A percentile compares a stretch with the other conserved stretches of the same genome.
Evolutionary conservation across 495 filamentous ascomycete species (phyloP).

Genomic region (Coniosporium apollinis): DNA sequence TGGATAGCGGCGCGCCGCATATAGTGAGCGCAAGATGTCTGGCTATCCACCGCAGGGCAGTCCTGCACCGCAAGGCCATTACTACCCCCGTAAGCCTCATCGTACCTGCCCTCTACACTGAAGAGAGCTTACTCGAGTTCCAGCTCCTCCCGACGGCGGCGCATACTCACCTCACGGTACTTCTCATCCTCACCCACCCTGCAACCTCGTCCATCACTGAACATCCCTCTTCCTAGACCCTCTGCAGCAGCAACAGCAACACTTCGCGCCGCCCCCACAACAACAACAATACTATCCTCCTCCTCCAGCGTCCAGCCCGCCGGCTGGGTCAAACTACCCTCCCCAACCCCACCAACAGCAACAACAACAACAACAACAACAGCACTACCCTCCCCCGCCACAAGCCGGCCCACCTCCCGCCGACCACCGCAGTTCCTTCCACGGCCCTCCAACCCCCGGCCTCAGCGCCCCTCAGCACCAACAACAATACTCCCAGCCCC

Average conservation of each 20-base stretch:
- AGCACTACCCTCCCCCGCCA: conserved; percentile 18
- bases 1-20: no score
- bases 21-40: neutral
- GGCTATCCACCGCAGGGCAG: conserved; percentile 1
- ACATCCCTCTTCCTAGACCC: conserved; percentile 2
- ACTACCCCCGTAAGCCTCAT: conserved; percentile 22
- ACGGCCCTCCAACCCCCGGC: conserved; percentile 8
- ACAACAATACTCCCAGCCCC: conserved; percentile 27
- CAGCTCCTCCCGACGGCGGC: conserved; percentile 20
- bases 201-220: conserved; percentile 5
- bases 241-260: conserved; percentile 17
- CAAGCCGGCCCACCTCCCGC: no score
- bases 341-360: conserved; percentile 11
- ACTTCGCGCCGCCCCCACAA: conserved; percentile 23
- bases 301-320: no score
- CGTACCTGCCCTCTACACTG: neutral
- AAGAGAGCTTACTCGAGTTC: conserved; percentile 1
- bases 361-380: conserved; percentile 7
- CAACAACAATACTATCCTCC: conserved; percentile 26
- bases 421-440: conserved; percentile 4
- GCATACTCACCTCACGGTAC: conserved; percentile 12
- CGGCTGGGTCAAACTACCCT: conserved; percentile 12
- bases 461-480: conserved; percentile 15
- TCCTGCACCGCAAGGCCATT: conserved; percentile 10
- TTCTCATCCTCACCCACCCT: neutral